Conservation (phyloP, 495 filamentous ascomycete genomes). For the Trichoderma parareesei region DNA sequence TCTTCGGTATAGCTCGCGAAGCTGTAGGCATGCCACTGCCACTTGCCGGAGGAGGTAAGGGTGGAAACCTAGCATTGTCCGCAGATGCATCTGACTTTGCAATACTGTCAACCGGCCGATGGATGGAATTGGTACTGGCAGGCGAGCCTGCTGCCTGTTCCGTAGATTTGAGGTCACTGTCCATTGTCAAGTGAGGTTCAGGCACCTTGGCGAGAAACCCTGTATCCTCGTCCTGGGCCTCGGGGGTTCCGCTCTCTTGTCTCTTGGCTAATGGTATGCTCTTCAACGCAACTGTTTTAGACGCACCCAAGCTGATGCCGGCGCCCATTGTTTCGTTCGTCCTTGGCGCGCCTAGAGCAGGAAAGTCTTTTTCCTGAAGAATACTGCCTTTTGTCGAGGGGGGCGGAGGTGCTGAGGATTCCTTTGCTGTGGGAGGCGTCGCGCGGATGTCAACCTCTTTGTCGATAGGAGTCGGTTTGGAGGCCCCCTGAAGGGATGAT, state of each 20-base stretch:
- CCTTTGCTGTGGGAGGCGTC: not conserved
- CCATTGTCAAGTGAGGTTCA: not conserved
- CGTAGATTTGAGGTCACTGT: not conserved
- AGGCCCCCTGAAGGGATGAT: not conserved
- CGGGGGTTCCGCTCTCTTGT: not conserved
- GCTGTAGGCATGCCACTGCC: slow-evolving; percentile 14
- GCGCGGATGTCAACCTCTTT: not conserved
- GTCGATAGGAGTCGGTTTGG: not conserved
- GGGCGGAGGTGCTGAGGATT: not conserved
- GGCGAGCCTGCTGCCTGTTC: no score
- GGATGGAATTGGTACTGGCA: not conserved
- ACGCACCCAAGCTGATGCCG: not conserved
- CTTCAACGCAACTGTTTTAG: not conserved
- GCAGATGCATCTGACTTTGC: not conserved
- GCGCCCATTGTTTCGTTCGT: slow-evolving; percentile 12
- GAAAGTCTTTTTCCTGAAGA: slow-evolving; percentile 50
- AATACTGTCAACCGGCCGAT: not conserved
- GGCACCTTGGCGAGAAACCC: not conserved
- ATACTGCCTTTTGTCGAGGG: not conserved
- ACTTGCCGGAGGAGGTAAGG: not conserved
- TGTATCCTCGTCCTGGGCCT: not conserved
- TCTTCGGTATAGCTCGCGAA: slow-evolving; percentile 41
- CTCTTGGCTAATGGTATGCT: slow-evolving; percentile 5
- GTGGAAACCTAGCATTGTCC: not conserved
- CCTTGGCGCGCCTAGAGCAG: slow-evolving; percentile 39